Conservation (phyloP, 257 asterid genomes). For the Solanum clarkiae region DNA sequence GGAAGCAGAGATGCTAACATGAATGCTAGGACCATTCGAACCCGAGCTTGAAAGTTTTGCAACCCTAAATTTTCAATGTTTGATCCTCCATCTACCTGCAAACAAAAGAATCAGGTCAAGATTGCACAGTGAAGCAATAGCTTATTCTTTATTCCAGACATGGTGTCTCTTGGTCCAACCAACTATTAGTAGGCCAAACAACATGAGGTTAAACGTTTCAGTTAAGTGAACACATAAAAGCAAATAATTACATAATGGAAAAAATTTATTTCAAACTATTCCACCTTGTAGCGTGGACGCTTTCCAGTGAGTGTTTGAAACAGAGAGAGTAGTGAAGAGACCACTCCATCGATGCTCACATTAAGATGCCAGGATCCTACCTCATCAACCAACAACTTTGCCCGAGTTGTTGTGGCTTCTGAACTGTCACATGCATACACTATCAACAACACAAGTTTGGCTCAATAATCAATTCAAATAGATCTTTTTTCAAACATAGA, state of each 20-base stretch:
- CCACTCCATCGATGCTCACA: slow-evolving; percentile 74
- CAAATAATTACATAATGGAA: background rate
- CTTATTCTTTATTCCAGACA: background rate
- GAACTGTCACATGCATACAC: slow-evolving; percentile 34
- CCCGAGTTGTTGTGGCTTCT: slow-evolving; percentile 58
- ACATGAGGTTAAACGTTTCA: background rate
- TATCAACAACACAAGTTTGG: slow-evolving; percentile 1
- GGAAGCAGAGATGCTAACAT: slow-evolving; percentile 95
- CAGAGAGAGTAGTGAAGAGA: slow-evolving; percentile 65
- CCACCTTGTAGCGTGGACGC: slow-evolving; percentile 72
- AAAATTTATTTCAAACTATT: background rate
- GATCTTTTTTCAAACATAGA: background rate
- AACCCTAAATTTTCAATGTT: slow-evolving; percentile 74
- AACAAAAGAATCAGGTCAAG: slow-evolving; percentile 13
- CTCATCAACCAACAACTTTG: slow-evolving; percentile 81
- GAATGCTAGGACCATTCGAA: slow-evolving; percentile 85
- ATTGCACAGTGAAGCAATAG: background rate
- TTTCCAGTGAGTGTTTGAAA: slow-evolving; percentile 84
- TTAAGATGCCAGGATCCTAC: slow-evolving; percentile 95
- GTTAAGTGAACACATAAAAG: background rate
- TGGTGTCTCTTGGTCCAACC: background rate
- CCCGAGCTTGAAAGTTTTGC: slow-evolving; percentile 89
- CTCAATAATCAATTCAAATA: background rate
- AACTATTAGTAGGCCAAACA: background rate
- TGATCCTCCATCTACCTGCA: slow-evolving; percentile 86